phyloP scores from a whole-genome alignment of 345 rosid species.

The Aquilaria sinensis region DNA sequence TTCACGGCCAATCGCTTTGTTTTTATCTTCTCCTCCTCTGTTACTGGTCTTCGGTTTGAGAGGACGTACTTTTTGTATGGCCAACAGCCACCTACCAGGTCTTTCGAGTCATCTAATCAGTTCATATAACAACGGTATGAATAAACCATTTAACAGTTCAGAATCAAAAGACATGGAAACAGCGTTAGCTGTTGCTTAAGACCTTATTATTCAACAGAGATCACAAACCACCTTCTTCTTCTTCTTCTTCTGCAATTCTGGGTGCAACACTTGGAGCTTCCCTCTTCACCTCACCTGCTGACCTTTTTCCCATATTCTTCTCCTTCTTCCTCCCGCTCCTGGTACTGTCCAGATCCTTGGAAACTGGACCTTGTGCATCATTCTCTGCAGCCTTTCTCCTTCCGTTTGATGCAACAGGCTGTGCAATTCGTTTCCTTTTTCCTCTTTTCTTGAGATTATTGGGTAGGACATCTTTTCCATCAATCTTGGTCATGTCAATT shows the following conservation, averaged over 20 bases:
- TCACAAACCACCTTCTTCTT: too few relatives aligned
- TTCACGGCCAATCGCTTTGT: background rate
- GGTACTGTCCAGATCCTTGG: too few relatives aligned
- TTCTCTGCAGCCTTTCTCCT: too few relatives aligned
- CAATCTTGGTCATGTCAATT: background rate
- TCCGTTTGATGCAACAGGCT: background rate
- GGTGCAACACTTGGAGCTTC: too few relatives aligned
- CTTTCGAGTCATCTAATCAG: background rate
- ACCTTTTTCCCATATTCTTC: too few relatives aligned
- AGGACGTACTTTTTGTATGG: background rate
- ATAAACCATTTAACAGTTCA: background rate
- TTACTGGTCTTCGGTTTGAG: background rate
- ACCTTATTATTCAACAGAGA: too few relatives aligned
- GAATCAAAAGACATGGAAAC: too few relatives aligned
- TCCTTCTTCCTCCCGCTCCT: background rate
- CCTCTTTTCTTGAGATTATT: background rate
- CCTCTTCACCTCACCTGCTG: too few relatives aligned
- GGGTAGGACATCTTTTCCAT: background rate
- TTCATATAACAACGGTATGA: background rate
- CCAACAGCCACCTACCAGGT: background rate
- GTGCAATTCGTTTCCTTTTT: background rate
- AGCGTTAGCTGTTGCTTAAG: too few relatives aligned
- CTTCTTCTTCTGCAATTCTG: too few relatives aligned
- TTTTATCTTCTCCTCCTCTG: constrained; percentile 3
- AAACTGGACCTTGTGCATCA: too few relatives aligned